phyloP scores from a whole-genome alignment of 345 rosid genomes.

The Eucalyptus marginata region DNA sequence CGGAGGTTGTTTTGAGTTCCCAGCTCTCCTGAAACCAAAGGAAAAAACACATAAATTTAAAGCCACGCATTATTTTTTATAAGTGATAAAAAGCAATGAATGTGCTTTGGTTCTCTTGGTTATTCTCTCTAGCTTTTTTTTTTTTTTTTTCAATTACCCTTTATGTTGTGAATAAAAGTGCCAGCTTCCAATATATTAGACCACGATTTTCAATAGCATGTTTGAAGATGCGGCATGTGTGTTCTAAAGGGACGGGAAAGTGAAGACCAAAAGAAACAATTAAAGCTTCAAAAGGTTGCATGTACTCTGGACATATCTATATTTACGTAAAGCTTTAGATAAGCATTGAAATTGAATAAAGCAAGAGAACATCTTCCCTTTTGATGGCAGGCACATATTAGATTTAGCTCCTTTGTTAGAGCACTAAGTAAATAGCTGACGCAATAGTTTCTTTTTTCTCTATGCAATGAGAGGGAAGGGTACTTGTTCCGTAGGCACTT shows the following conservation, averaged over 20 bases:
- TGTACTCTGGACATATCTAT: not conserved
- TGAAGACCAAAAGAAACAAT: not conserved
- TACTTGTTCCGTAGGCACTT: not conserved
- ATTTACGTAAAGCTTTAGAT: not conserved
- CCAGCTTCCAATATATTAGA: not conserved
- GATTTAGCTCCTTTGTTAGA: not conserved
- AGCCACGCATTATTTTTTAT: not conserved
- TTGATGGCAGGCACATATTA: not conserved
- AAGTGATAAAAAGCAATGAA: not conserved
- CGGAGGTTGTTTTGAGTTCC: slow-evolving; percentile 42
- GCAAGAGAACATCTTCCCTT: not conserved
- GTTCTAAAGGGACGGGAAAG: not conserved
- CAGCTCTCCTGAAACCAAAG: slow-evolving; percentile 25
- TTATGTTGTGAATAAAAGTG: not conserved
- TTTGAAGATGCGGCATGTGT: not conserved
- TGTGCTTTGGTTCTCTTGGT: not conserved
- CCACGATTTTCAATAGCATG: not conserved
- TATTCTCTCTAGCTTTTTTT: not conserved
- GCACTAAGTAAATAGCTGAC: not conserved
- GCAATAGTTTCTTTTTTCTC: not conserved
- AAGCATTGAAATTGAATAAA: not conserved
- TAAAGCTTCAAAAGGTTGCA: not conserved
- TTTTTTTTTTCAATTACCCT: not conserved
- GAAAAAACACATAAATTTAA: not conserved
- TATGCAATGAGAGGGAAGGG: not conserved